These are phyloP conservation scores for Globisporangium abappressorium DNA, from an alignment of 352 stramenopile species.

Conservation along the genomic window DNA sequence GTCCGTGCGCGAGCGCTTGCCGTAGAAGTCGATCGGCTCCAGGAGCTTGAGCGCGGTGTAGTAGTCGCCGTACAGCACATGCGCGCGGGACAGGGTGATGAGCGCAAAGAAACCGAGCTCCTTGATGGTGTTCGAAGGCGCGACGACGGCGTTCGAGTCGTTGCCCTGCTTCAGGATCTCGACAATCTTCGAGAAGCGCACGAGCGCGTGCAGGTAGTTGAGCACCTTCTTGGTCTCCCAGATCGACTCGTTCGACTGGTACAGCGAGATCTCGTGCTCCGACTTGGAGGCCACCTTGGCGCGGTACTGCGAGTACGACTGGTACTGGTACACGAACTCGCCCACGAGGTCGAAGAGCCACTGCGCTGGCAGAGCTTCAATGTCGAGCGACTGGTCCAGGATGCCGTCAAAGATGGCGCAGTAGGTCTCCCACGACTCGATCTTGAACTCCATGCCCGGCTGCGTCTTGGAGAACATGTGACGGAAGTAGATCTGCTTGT, in stretches of 20 bases:
- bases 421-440: constrained; percentile 94
- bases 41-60: constrained; percentile 91
- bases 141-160: constrained; percentile 23
- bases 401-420: constrained; percentile 93
- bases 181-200: constrained; percentile 91
- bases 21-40: constrained; percentile 87
- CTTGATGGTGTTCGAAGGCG: constrained; percentile 75
- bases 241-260: constrained; percentile 84
- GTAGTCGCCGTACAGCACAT: constrained; percentile 98
- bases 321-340: constrained; percentile 99
- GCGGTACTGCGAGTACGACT: constrained; percentile 97
- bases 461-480: constrained; percentile 93
- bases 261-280: constrained; percentile 53
- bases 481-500: constrained; percentile 96
- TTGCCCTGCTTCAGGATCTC: constrained; percentile 74
- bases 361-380: constrained; percentile 89
- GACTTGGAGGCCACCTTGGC: constrained; percentile 74
- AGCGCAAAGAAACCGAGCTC: constrained; percentile 96
- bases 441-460: constrained; percentile 87
- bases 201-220: constrained; percentile 93
- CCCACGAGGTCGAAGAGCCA: constrained; percentile 99
- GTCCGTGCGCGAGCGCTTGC: constrained; percentile 61
- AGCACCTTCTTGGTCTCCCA: constrained; percentile 96
- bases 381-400: constrained; percentile 77
- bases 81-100: constrained; percentile 91